phyloP scores from a whole-genome alignment of 345 rosid species.

The Mangifera indica region DNA sequence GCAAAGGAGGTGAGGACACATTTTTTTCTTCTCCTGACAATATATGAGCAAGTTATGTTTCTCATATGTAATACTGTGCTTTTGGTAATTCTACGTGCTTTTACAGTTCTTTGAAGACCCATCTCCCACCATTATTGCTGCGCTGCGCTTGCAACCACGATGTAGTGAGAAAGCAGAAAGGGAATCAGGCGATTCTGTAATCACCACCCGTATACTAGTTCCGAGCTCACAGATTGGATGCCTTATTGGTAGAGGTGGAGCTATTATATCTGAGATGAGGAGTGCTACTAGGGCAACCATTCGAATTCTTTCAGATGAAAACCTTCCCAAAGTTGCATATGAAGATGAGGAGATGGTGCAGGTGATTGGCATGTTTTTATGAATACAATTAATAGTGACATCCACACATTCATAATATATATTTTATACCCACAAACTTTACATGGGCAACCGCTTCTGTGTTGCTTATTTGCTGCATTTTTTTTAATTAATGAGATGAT shows the following conservation, averaged over 20 bases:
- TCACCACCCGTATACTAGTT: conserved; percentile 62
- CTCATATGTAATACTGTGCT: not conserved
- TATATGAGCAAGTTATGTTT: not conserved
- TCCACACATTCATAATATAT: not conserved
- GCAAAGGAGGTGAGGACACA: conserved; percentile 51
- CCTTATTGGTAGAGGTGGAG: conserved; percentile 75
- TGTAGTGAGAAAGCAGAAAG: conserved; percentile 64
- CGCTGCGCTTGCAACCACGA: conserved; percentile 60
- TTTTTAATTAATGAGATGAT: conserved; percentile 11
- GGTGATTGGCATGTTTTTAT: conserved; percentile 28
- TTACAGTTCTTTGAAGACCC: conserved; percentile 60
- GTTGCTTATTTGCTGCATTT: conserved; percentile 1
- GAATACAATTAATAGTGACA: not conserved
- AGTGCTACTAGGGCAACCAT: conserved; percentile 52
- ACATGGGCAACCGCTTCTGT: not conserved
- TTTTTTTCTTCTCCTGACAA: not conserved
- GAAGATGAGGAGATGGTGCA: conserved; percentile 67
- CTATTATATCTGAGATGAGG: conserved; percentile 67
- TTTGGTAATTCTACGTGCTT: not conserved
- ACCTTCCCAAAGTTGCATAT: conserved; percentile 48
- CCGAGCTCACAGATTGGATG: conserved; percentile 69
- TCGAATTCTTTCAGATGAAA: conserved; percentile 49
- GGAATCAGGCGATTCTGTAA: conserved; percentile 54
- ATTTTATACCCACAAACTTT: not conserved
- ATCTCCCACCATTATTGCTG: conserved; percentile 62